These are phyloP conservation scores for Eragrostis tef DNA, from an alignment of 202 grass and related monocot genomes.

Conservation along the genomic window DNA sequence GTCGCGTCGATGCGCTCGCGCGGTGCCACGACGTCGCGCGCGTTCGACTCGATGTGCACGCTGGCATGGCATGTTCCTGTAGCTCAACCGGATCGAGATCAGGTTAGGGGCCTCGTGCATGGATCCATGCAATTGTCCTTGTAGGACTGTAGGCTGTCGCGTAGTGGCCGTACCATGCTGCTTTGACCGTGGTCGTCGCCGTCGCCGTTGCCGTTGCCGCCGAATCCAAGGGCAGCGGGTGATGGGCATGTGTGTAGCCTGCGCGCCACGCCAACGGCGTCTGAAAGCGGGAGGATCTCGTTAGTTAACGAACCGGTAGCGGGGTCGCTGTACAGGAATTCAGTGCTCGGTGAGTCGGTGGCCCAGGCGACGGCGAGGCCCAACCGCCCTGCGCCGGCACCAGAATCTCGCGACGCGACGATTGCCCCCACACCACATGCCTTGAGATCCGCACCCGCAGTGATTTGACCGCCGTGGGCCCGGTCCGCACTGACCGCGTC, in stretches of 20 bases:
- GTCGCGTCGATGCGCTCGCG: not conserved
- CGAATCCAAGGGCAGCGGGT: not conserved
- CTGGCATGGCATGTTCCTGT: not conserved
- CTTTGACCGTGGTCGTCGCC: not conserved
- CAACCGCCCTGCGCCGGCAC: constrained; percentile 13
- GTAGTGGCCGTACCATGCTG: not conserved
- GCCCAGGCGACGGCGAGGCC: not conserved
- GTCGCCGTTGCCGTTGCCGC: not conserved
- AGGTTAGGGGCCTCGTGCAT: constrained; percentile 5
- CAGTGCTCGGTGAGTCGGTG: not conserved
- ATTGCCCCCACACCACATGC: constrained; percentile 17
- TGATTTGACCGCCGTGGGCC: constrained; percentile 41
- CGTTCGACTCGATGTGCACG: not conserved
- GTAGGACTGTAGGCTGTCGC: not conserved
- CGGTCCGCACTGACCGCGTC: constrained; percentile 30
- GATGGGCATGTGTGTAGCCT: not conserved
- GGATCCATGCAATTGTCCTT: not conserved
- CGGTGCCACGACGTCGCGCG: constrained; percentile 26
- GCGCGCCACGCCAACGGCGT: not conserved
- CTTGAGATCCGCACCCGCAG: constrained; percentile 45
- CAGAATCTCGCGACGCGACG: constrained; percentile 38
- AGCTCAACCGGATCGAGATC: not conserved
- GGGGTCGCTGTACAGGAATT: constrained; percentile 3
- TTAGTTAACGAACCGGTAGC: constrained; percentile 24
- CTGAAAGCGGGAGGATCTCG: not conserved